Base-by-base conservation (phyloP, 139 green algal genomes). In the Dunaliella sp. region DNA sequence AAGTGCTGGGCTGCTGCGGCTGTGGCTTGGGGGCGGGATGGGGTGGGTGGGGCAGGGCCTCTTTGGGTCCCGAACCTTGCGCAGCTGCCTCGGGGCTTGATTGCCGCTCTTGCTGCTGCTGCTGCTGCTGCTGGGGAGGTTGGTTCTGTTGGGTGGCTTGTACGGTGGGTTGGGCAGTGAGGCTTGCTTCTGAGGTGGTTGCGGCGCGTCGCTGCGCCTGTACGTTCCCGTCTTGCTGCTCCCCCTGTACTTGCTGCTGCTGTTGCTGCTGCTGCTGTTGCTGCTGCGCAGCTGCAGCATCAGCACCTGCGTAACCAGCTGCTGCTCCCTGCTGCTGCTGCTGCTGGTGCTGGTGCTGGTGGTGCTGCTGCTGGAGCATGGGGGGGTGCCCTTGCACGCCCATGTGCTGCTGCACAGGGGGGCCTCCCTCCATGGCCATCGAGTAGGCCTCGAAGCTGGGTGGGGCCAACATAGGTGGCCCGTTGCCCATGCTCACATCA, bases 161-260 rank as follows among this genome's bases (percentile, higher is more conserved):
- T 28, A 36, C 25, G 7, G 33, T 24, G 75, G 25, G 75, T 7
- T 25, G 75, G 22, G 25, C 26, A 80, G 75, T 28, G 75, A 32
- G 75, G 75, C 33, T 80, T n/a, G n/a, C n/a, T n/a, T n/a, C n/a
- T n/a, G n/a, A n/a, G n/a, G n/a, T n/a, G n/a, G n/a, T n/a, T n/a
- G n/a, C n/a, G n/a, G n/a, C n/a, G n/a, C n/a, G n/a, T n/a, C n/a
- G n/a, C n/a, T n/a, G n/a, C n/a, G n/a, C n/a, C n/a, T n/a, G n/a
- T n/a, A n/a, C n/a, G n/a, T n/a, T n/a, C 28, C 76, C 48, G 32
- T 35, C 26, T 48, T 80, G 78, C 72, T 77, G 82, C 85, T 80
- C 82, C 88, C 73, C 85, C 22, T 83, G 85, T 73, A 85, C 83
- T 28, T 86, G 85, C 36, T 38, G 36, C 79, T 57, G 79, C 38